A percentile compares a stretch with the other conserved stretches of the same genome.
Conservation (phyloP, 305 asterid genomes). For the Fraxinus angustifolia region DNA sequence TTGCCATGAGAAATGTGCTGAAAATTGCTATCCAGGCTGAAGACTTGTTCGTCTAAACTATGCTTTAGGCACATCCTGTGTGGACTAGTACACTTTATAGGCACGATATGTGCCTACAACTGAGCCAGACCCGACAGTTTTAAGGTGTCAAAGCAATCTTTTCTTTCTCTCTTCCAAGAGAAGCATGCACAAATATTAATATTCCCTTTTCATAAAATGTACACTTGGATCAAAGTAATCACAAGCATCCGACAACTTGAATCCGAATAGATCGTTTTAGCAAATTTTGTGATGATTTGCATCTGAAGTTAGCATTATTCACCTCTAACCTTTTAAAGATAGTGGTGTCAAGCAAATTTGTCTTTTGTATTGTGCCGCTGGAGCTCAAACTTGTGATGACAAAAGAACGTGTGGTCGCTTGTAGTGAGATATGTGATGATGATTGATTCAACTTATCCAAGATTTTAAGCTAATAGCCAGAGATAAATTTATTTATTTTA, state of each 20-base stretch:
- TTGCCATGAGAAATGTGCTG: background rate
- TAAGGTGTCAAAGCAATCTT: slow-evolving; percentile 22
- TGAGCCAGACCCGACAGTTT: too few relatives aligned
- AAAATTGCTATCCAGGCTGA: background rate
- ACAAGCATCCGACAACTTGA: slow-evolving; percentile 7
- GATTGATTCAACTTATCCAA: background rate
- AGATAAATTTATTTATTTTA: background rate
- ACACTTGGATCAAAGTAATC: slow-evolving; percentile 17
- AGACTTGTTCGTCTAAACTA: background rate
- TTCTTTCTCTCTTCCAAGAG: slow-evolving; percentile 1
- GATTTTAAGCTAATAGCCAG: background rate
- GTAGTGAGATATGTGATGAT: background rate
- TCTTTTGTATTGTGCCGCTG: background rate
- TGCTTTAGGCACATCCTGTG: background rate
- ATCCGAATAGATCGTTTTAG: background rate
- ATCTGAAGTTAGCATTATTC: slow-evolving; percentile 9
- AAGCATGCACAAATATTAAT: slow-evolving; percentile 14
- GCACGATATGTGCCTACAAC: background rate
- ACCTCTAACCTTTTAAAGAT: background rate
- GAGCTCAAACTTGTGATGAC: background rate
- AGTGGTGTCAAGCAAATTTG: background rate
- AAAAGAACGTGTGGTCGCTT: background rate
- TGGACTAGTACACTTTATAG: background rate
- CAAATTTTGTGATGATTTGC: slow-evolving; percentile 1
- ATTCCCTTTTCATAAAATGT: slow-evolving; percentile 26